phyloP scores from a whole-genome alignment of 139 green algal genomes.

The Coccomyxa sp. region DNA sequence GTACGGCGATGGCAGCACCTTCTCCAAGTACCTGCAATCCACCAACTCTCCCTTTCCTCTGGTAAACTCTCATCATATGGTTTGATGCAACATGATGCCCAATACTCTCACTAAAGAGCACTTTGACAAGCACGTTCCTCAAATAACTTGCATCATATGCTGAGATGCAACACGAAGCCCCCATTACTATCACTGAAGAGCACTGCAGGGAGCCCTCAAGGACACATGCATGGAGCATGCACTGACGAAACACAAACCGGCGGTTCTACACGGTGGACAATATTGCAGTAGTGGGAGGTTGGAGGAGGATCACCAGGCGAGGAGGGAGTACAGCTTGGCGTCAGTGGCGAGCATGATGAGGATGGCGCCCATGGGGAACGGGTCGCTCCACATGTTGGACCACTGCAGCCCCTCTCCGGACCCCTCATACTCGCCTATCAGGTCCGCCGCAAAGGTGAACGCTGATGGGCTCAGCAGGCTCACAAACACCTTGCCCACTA shows the following conservation, averaged over 20 bases:
- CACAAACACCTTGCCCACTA: conserved; percentile 14
- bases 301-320: conserved; percentile 14
- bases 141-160: too few relatives aligned
- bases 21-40: conserved; percentile 15
- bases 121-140: too few relatives aligned
- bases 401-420: conserved; percentile 10
- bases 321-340: conserved; percentile 15
- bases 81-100: too few relatives aligned
- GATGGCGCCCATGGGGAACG: conserved; percentile 14
- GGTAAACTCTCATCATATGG: too few relatives aligned
- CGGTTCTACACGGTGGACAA: too few relatives aligned
- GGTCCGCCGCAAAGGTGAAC: conserved; percentile 30
- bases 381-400: conserved; percentile 14
- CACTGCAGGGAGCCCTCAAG: too few relatives aligned
- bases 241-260: too few relatives aligned
- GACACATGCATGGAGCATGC: too few relatives aligned
- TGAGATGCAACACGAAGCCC: too few relatives aligned
- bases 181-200: too few relatives aligned
- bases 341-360: conserved; percentile 19
- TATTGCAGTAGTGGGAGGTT: too few relatives aligned
- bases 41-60: neutral
- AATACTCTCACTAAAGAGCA: too few relatives aligned
- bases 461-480: conserved; percentile 18
- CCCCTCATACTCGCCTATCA: conserved; percentile 7
- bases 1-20: neutral